phyloP scores from a whole-genome alignment of 352 stramenopile species.

The Pythium pyrilobum region DNA sequence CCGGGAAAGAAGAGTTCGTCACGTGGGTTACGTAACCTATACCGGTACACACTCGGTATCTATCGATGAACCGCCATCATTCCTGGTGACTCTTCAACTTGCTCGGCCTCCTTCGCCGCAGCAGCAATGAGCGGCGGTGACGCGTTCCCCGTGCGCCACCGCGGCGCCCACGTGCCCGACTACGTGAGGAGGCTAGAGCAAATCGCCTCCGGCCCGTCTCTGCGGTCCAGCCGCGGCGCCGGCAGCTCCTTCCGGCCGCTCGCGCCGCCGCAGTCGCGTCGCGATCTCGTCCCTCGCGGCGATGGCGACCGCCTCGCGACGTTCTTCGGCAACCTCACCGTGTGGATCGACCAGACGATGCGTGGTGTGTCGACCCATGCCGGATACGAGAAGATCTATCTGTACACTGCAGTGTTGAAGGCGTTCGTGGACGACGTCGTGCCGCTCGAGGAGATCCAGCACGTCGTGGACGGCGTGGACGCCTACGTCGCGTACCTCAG shows the following conservation, averaged over 20 bases:
- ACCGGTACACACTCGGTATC: too few species aligned
- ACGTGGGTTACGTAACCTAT: too few species aligned
- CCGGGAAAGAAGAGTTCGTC: too few species aligned
- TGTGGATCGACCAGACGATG: constrained; percentile 31
- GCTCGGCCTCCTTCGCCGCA: neutral
- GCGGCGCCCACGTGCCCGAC: constrained; percentile 29
- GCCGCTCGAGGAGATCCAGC: constrained; percentile 4
- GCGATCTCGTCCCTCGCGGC: constrained; percentile 1
- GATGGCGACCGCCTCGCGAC: constrained; percentile 10
- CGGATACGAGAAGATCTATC: constrained; percentile 27
- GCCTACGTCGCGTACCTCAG: constrained; percentile 30
- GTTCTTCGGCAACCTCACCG: constrained; percentile 32
- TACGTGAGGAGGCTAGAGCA: constrained; percentile 28
- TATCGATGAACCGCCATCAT: too few species aligned
- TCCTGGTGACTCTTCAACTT: constrained; percentile 14
- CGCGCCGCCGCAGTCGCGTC: neutral
- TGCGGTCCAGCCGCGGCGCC: neutral
- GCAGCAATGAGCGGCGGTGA: neutral
- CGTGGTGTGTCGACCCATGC: constrained; percentile 4
- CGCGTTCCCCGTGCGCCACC: constrained; percentile 24
- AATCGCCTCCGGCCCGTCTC: constrained; percentile 7
- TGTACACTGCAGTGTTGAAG: constrained; percentile 27
- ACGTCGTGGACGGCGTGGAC: constrained; percentile 17
- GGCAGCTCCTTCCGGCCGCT: constrained; percentile 8
- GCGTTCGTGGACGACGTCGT: constrained; percentile 24